phyloP scores from a whole-genome alignment of 148 eudicot species.

The Rhododendron ovatum region DNA sequence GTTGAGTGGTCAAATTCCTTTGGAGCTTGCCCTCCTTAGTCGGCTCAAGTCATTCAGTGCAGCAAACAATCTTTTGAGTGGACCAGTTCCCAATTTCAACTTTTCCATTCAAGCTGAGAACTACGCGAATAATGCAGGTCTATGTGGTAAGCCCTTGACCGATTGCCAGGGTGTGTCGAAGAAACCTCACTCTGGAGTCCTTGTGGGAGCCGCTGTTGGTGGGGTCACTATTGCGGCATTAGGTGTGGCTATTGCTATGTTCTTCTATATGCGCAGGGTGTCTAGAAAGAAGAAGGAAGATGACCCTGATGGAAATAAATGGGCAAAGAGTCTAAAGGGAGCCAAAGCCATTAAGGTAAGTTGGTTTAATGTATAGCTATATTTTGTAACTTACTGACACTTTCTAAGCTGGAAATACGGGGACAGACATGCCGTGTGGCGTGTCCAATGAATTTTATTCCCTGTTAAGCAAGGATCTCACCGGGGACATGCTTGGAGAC shows the following conservation, averaged over 20 bases:
- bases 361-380: not conserved
- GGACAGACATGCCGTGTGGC: not conserved
- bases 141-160: slow-evolving; percentile 42
- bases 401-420: not conserved
- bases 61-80: slow-evolving; percentile 40
- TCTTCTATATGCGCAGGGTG: slow-evolving; percentile 19
- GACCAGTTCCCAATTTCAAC: slow-evolving; percentile 30
- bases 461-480: not conserved
- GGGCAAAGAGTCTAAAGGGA: slow-evolving; percentile 45
- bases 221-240: slow-evolving; percentile 24
- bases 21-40: slow-evolving; percentile 31
- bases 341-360: slow-evolving; percentile 43
- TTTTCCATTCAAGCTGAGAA: slow-evolving; percentile 13
- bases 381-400: not conserved
- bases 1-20: slow-evolving; percentile 44
- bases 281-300: slow-evolving; percentile 34
- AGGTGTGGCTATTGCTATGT: slow-evolving; percentile 11
- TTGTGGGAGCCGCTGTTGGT: slow-evolving; percentile 27
- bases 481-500: not conserved
- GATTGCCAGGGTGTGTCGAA: slow-evolving; percentile 13
- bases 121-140: slow-evolving; percentile 35
- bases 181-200: slow-evolving; percentile 19
- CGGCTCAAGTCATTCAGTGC: slow-evolving; percentile 39
- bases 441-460: not conserved
- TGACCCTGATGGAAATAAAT: slow-evolving; percentile 43